Base-by-base conservation (phyloP, 1,139 yeast genomes). In the Diutina rugosa region DNA sequence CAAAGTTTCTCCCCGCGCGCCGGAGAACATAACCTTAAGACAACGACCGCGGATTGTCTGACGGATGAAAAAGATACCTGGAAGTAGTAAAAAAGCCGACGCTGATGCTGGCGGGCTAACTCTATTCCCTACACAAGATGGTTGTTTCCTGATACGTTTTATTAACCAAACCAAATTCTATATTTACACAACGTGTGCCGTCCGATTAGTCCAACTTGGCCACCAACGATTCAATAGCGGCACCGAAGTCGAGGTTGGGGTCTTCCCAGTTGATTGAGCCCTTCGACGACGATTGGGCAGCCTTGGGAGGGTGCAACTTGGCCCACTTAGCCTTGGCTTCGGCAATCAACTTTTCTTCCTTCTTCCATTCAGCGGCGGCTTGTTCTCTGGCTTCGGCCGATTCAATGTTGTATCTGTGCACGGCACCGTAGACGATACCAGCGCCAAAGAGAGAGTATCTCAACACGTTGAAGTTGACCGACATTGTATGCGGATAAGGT, bases 401-500 rank as follows among this genome's bases (percentile, higher is more conserved):
- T 65, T 85, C 84, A 66, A 90, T 79, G 58, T 80, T 73, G 67
- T 80, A 76, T 75, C 95, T 87, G 79, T 90, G 96, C 72, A 81
- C 79, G 64, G 91, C 89, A 64, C 99, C 99, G 75, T 89, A 90
- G 60, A 82, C 79, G 61, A 91, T 77, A 73, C 99, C 99, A 64
- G 90, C 82, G 60, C 90, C 95, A 64, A 93, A 81, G 59, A 95
- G 87, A 64, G 96, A 78, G 85, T 95, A 93, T 84, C 98, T 90
- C 69, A 90, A 82, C 67, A 89, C 89, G 82, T 85, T 74, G 66
- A 78, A 69, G 78, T 73, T 58, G 78, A 71, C 66, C 61, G 74
- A 70, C 41, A 35, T 35, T 35, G 41, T 35, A 35, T 35, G 41
- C n/a, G 41, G 10, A 52, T 57, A 41, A 32, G 53, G 28, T 46